phyloP scores from a whole-genome alignment of 192 early-diverging fungal genomes.

The Backusella luteola region DNA sequence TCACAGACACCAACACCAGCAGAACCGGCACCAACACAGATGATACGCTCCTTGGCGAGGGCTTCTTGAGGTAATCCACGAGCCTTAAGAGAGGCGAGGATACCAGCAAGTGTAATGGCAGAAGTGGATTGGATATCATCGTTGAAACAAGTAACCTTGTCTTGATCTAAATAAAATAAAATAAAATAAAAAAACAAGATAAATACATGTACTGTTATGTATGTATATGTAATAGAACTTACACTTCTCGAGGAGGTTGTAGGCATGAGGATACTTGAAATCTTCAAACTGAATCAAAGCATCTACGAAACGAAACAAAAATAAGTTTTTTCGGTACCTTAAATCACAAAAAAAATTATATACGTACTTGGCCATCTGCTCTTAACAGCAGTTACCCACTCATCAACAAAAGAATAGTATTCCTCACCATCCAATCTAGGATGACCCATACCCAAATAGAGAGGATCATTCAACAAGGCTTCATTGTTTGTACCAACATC shows the following conservation, averaged over 20 bases:
- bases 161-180: conserved; percentile 19
- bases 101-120: conserved; percentile 39
- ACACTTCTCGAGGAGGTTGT: conserved; percentile 40
- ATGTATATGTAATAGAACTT: neutral
- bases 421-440: conserved; percentile 38
- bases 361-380: conserved; percentile 55
- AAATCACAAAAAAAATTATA: neutral
- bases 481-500: conserved; percentile 40
- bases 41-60: conserved; percentile 27
- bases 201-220: neutral
- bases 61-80: conserved; percentile 24
- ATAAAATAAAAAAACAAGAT: no score
- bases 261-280: conserved; percentile 42
- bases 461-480: conserved; percentile 32
- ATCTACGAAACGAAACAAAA: conserved; percentile 15
- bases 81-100: conserved; percentile 35
- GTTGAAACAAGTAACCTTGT: conserved; percentile 39
- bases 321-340: neutral
- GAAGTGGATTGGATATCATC: conserved; percentile 43
- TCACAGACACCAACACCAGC: conserved; percentile 42
- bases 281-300: conserved; percentile 42
- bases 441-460: conserved; percentile 40
- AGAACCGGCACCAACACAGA: conserved; percentile 37
- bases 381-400: conserved; percentile 52
- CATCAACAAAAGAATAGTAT: conserved; percentile 54